phyloP scores from a whole-genome alignment of 257 asterid species.

The Nicotiana undulata region DNA sequence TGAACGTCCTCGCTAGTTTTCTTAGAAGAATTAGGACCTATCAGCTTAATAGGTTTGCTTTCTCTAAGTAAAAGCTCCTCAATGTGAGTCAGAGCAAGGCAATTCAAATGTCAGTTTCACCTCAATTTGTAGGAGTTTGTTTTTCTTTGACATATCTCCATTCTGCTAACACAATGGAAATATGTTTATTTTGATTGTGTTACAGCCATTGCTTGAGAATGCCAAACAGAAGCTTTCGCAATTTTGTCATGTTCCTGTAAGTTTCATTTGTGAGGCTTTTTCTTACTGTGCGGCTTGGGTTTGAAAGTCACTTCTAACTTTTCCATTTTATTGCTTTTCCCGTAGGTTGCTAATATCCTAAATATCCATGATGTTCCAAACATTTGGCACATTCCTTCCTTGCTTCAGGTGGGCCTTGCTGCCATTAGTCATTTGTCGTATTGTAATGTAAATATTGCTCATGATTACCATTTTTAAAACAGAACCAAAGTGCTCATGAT shows the following conservation, averaged over 20 bases:
- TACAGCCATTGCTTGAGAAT: slow-evolving; percentile 80
- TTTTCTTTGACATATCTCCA: neutral
- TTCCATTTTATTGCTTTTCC: slow-evolving; percentile 4
- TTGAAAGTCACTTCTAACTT: neutral
- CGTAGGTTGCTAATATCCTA: slow-evolving; percentile 53
- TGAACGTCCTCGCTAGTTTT: no score
- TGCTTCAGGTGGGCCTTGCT: slow-evolving; percentile 69
- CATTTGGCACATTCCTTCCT: slow-evolving; percentile 87
- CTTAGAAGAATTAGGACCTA: no score
- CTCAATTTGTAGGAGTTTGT: neutral
- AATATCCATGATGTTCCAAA: slow-evolving; percentile 83
- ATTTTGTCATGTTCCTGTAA: slow-evolving; percentile 64
- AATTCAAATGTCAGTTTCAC: no score
- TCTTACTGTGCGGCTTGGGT: neutral
- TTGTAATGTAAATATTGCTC: neutral
- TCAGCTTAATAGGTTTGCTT: neutral
- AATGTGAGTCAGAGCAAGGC: neutral
- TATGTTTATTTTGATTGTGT: neutral
- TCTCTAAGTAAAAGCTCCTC: neutral
- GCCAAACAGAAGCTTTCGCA: slow-evolving; percentile 81
- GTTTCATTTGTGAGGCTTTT: slow-evolving; percentile 5
- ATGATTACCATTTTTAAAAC: slow-evolving; percentile 16
- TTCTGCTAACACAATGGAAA: neutral
- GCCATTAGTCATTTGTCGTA: neutral
- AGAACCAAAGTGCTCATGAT: slow-evolving; percentile 82